phyloP scores from a whole-genome alignment of 352 stramenopile species.

The Phytopythium boreale region DNA sequence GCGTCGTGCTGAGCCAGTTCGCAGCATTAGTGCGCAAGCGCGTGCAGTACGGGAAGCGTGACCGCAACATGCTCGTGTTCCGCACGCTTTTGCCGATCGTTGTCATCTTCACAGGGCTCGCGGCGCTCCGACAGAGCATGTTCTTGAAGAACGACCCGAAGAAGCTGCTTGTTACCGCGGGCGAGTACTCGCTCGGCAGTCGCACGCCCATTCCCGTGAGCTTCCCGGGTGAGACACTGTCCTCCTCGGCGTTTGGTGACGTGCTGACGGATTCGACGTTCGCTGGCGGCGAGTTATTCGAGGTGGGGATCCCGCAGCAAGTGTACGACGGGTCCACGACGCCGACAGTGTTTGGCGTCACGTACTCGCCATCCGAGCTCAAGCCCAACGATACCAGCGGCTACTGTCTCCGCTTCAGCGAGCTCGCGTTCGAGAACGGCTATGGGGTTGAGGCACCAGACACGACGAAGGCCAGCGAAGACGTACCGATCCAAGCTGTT shows the following conservation, averaged over 20 bases:
- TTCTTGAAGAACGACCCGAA: constrained; percentile 52
- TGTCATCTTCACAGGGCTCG: constrained; percentile 64
- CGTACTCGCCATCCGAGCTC: constrained; percentile 39
- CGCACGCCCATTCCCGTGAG: constrained; percentile 45
- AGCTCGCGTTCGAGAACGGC: constrained; percentile 46
- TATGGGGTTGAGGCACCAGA: constrained; percentile 19
- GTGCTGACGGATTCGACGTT: constrained; percentile 23
- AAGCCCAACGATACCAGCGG: constrained; percentile 47
- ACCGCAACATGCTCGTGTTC: constrained; percentile 72
- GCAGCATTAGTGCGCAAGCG: constrained; percentile 59
- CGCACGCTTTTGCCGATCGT: constrained; percentile 65
- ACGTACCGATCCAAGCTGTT: constrained; percentile 3
- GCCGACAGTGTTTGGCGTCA: constrained; percentile 49
- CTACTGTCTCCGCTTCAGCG: constrained; percentile 52
- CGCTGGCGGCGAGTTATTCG: constrained; percentile 20
- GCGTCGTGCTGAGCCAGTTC: constrained; percentile 32
- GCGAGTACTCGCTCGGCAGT: constrained; percentile 27
- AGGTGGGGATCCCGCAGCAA: constrained; percentile 24
- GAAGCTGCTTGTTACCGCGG: constrained; percentile 25
- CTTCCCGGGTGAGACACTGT: constrained; percentile 22
- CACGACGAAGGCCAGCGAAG: background rate
- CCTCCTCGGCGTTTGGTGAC: constrained; percentile 14
- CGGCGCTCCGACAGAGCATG: constrained; percentile 46
- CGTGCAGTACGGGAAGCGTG: constrained; percentile 43
- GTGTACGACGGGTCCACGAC: constrained; percentile 32